Base-by-base conservation (phyloP, 2,329 filamentous ascomycete genomes). In the Chrysoporthe deuterocubensis region DNA sequence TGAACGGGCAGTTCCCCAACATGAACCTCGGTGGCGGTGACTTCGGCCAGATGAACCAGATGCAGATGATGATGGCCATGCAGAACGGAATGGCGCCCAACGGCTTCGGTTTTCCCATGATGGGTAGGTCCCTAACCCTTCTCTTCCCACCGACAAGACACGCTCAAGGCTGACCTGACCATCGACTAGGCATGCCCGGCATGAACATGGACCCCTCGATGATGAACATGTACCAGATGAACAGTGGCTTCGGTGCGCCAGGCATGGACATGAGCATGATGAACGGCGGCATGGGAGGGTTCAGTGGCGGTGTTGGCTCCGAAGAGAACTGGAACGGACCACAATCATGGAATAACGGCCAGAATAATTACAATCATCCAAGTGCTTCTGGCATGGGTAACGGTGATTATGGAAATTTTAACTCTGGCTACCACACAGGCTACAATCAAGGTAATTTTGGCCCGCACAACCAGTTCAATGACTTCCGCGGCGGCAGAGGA, bases 311-410 rank as follows among this genome's bases (percentile, higher is more conserved):
- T 78, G 85, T 77, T 77, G 81, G 88, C 79, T 87, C 89, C 85
- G 90, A 90, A 87, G 88, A 90, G 87, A 90, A 89, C 84, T 93
- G 90, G 90, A 92, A 90, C 85, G 86, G 86, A 84, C 90, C 91
- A 83, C 90, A 92, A 83, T 89, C 90, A 85, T 93, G 90, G 91
- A 92, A 90, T 90, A 88, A 89, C 85, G 88, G 89, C 85, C 90
- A 91, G 90, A 90, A 92, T 92, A 93, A 92, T 91, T 93, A 89
- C 90, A 94, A 89, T 89, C 84, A 90, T 87, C 87, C 89, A 91
- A 93, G 89, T 92, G 89, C 89, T 87, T 87, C 88, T 86, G 89
- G 89, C 85, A 92, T 92, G 87, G 89, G 89, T 82, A 85, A 86
- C 85, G 89, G 90, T 92, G 90, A 92, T 83, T 93, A 87, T 89